phyloP scores from a whole-genome alignment of 1,139 yeast genomes.

The Yamadazyma sp. region DNA sequence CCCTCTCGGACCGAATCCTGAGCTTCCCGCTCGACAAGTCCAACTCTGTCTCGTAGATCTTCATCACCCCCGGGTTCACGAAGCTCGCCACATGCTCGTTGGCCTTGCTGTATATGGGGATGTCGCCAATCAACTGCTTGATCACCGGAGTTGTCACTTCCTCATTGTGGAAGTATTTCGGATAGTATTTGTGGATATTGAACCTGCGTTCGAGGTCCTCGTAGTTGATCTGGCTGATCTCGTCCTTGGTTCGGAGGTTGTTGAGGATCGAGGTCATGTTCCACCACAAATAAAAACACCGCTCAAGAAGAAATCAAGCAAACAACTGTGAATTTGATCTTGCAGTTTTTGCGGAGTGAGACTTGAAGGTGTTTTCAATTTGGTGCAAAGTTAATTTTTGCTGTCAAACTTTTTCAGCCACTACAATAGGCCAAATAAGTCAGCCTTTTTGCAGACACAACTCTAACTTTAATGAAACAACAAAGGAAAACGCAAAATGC shows the following conservation, averaged over 20 bases:
- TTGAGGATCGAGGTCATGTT: constrained; percentile 9
- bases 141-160: constrained; percentile 39
- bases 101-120: constrained; percentile 45
- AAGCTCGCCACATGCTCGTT: constrained; percentile 31
- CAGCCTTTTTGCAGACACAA: too few species aligned
- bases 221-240: constrained; percentile 27
- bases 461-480: too few species aligned
- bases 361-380: too few species aligned
- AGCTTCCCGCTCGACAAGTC: constrained; percentile 17
- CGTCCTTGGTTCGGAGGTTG: constrained; percentile 11
- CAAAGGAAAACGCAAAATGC: too few species aligned
- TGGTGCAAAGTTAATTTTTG: too few species aligned
- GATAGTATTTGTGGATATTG: constrained; percentile 41
- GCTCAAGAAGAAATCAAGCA: neutral
- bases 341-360: too few species aligned
- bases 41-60: constrained; percentile 19
- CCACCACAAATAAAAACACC: neutral
- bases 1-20: constrained; percentile 15
- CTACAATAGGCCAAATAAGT: too few species aligned
- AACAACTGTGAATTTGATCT: neutral
- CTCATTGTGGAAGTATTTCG: constrained; percentile 41
- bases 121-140: constrained; percentile 33
- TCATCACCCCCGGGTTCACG: constrained; percentile 18
- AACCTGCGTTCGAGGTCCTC: constrained; percentile 36
- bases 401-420: too few species aligned